Base-by-base conservation (phyloP, 148 eudicot genomes). In the Linanthus parryae region DNA sequence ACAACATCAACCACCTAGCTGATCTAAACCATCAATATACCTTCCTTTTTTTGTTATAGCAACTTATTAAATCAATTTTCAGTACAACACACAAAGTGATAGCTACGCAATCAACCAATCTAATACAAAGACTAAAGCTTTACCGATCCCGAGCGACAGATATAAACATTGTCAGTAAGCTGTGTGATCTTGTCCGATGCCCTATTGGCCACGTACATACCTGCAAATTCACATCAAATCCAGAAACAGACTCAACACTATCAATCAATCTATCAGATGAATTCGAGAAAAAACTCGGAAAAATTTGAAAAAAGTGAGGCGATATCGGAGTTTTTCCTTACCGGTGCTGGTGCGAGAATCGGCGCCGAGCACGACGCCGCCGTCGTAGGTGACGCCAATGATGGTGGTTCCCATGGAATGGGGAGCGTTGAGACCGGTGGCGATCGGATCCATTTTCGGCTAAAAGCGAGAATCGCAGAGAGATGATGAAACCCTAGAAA, bases 131-230 rank as follows among this genome's bases (percentile, higher is more conserved):
- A n/a, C n/a, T n/a, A n/a, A n/a, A n/a, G n/a, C n/a, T n/a, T n/a
- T 84, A 94, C 99, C 85, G 99, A 92, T 67, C 99, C 99, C 40
- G 99, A 92, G 48, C 99, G 99, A 48, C 99, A 94, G 22, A 88
- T 61, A 39, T 84, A 94, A 39, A 94, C 95, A 72, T 84, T 94
- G 53, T 94, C 99, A 25, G 99, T 88, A 29, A 94, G 77, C 72
- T 94, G 77, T 0, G 95, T 88, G 63, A 94, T 88, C 70, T 94
- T 94, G 60, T 94, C 99, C n/a, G 99, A 94, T 11, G 99, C 99
- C 66, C 99, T 80, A 72, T 94, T 94, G 1, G 99, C 99, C 51
- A 88, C 96, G 56, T 94, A 88, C 79, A 80, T 69, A 12, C 96
- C 99, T 92, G 40, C 55, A 36, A 40, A 26, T 29, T 25, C 26